phyloP scores from a whole-genome alignment of 78 protist genomes.

The Thecamonas trahens region DNA sequence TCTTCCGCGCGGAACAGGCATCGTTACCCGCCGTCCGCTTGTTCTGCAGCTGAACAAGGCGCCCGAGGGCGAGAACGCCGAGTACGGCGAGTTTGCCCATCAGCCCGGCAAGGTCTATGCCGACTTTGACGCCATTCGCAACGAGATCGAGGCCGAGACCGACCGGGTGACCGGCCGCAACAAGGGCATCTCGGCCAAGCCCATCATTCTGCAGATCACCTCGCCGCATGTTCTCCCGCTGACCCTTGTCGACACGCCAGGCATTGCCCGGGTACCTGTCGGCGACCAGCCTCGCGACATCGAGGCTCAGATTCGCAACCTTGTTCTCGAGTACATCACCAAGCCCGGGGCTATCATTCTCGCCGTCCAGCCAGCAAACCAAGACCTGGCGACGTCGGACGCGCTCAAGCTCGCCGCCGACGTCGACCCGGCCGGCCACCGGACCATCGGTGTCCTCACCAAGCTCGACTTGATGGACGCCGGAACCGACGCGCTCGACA shows the following conservation, averaged over 20 bases:
- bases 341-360: slow-evolving; percentile 79
- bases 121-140: slow-evolving; percentile 12
- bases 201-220: slow-evolving; percentile 73
- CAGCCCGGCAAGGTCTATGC: neutral
- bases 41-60: neutral
- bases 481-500: slow-evolving; percentile 90
- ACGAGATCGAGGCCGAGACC: slow-evolving; percentile 30
- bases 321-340: slow-evolving; percentile 62
- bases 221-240: slow-evolving; percentile 88
- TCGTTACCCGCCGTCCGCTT: slow-evolving; percentile 26
- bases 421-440: slow-evolving; percentile 88
- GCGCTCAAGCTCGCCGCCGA: slow-evolving; percentile 75
- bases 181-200: slow-evolving; percentile 51
- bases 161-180: slow-evolving; percentile 16
- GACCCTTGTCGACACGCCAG: slow-evolving; percentile 96
- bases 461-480: slow-evolving; percentile 81
- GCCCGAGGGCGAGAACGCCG: neutral
- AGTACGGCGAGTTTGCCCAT: slow-evolving; percentile 31
- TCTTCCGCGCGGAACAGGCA: slow-evolving; percentile 30
- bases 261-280: slow-evolving; percentile 30
- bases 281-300: slow-evolving; percentile 91
- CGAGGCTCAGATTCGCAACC: slow-evolving; percentile 56
- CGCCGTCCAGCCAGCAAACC: slow-evolving; percentile 90
- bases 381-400: slow-evolving; percentile 88
- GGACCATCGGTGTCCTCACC: slow-evolving; percentile 92